Evolutionary conservation across 129 eudicot genomes (phyloP), one percentile per base, ranked within the genome.

Genomic region (Tagetes patula): DNA sequence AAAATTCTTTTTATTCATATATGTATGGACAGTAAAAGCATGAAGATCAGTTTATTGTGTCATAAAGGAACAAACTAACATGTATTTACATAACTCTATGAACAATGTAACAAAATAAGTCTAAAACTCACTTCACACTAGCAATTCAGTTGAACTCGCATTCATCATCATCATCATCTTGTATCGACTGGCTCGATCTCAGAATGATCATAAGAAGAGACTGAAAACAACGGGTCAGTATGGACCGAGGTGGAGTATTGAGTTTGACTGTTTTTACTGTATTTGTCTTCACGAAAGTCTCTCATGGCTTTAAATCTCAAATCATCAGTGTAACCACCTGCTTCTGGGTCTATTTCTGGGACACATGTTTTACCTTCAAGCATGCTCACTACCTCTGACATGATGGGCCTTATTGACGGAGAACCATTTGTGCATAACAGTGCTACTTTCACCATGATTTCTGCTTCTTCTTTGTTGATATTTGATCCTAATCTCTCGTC

Each of bases 291-390:
- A n/a, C 81, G 87, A 49, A 86, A 86, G 74, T 84, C 96, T 75
- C 88, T 86, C 85, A 89, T 84, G 62, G 96, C 87, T 76, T 71
- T 86, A 13, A 89, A 89, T 80, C 96, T 84, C 84, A 86, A 61
- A 69, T 86, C 89, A 39, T 80, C 83, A 0, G 84, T 67, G 61
- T 82, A 71, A 8, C 69, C 72, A 53, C 75, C 73, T 47, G 83
- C 70, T 72, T 81, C 85, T 3, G 83, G 78, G 39, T 66, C 64
- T 53, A 70, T 76, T 6, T 82, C 89, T 7, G 96, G 89, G 47
- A 89, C 67, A 3, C 31, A 53, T 65, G 80, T 75, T 73, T 48
- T 68, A 39, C 96, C 91, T 68, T 86, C 84, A 32, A 89, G 91
- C 96, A 89, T 89, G 53, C 53, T 75, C 47, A 82, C 96, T 6